Percentiles rank a stretch among this genome's conserved stretches.
Evolutionary conservation across 2,329 filamentous ascomycete species (phyloP).

Genomic region (Ascochyta pisi): DNA sequence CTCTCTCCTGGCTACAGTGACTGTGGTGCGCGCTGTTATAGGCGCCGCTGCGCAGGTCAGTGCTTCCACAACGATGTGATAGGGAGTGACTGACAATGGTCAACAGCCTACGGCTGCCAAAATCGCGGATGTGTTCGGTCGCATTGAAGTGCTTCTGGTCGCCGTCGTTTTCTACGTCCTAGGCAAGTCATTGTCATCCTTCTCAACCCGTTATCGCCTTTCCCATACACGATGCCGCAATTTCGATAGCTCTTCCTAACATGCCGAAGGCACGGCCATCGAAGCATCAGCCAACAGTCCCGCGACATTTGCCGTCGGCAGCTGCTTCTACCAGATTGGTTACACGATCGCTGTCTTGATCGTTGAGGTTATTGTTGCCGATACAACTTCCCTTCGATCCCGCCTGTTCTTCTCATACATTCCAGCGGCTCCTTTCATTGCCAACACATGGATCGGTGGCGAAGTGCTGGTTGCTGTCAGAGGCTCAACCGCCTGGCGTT

Average conservation of each 20-base stretch:
- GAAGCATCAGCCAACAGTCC: conserved; percentile 61
- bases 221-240: not conserved
- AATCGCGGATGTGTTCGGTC: conserved; percentile 67
- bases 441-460: conserved; percentile 70
- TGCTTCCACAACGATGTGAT: not conserved
- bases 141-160: conserved; percentile 64
- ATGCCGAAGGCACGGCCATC: conserved; percentile 54
- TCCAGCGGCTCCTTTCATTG: conserved; percentile 29
- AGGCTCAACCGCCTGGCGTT: conserved; percentile 61
- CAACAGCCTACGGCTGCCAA: conserved; percentile 64
- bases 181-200: conserved; percentile 30
- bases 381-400: conserved; percentile 67
- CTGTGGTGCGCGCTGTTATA: conserved; percentile 65
- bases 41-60: conserved; percentile 60
- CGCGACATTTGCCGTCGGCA: conserved; percentile 60
- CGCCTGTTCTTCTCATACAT: conserved; percentile 71
- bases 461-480: conserved; percentile 62
- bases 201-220: too few species aligned
- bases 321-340: conserved; percentile 54
- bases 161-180: conserved; percentile 64
- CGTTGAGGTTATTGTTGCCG: conserved; percentile 69
- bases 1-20: conserved; percentile 62
- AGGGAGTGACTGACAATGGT: not conserved
- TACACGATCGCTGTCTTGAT: conserved; percentile 68
- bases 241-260: conserved; percentile 4